These are phyloP conservation scores for Tolypocladium album DNA, from an alignment of 2,329 filamentous ascomycete genomes.

Conservation along the genomic window DNA sequence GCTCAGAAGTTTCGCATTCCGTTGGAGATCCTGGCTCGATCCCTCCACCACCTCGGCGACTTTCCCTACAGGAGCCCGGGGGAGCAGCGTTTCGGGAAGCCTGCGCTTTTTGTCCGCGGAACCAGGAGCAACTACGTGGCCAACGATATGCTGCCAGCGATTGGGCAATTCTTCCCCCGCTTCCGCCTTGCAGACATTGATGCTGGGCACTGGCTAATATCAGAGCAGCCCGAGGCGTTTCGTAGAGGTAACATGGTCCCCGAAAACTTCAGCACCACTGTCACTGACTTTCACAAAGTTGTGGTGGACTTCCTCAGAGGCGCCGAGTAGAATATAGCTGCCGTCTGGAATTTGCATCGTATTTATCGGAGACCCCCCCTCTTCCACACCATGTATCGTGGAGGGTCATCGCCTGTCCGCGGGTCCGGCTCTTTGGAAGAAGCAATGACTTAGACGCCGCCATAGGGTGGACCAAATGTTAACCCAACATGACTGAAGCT, in stretches of 20 bases:
- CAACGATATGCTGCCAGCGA: conserved; percentile 68
- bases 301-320: conserved; percentile 52
- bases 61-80: conserved; percentile 76
- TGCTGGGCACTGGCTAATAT: conserved; percentile 79
- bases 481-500: too few species aligned
- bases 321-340: conserved; percentile 26
- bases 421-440: background rate
- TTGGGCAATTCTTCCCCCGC: conserved; percentile 72
- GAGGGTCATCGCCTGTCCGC: background rate
- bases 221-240: conserved; percentile 76
- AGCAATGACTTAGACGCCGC: background rate
- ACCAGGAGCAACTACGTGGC: conserved; percentile 69
- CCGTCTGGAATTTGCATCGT: background rate
- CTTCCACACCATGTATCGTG: background rate
- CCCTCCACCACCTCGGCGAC: conserved; percentile 68
- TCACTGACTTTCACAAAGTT: conserved; percentile 26
- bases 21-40: conserved; percentile 54
- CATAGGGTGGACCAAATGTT: background rate
- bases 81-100: conserved; percentile 60
- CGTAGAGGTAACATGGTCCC: conserved; percentile 44
- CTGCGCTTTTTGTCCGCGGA: conserved; percentile 70
- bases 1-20: conserved; percentile 70
- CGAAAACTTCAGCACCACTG: background rate
- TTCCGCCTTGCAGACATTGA: conserved; percentile 68
- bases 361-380: background rate